Base-by-base conservation (phyloP, 495 filamentous ascomycete genomes). In the Trypethelium eluteriae region DNA sequence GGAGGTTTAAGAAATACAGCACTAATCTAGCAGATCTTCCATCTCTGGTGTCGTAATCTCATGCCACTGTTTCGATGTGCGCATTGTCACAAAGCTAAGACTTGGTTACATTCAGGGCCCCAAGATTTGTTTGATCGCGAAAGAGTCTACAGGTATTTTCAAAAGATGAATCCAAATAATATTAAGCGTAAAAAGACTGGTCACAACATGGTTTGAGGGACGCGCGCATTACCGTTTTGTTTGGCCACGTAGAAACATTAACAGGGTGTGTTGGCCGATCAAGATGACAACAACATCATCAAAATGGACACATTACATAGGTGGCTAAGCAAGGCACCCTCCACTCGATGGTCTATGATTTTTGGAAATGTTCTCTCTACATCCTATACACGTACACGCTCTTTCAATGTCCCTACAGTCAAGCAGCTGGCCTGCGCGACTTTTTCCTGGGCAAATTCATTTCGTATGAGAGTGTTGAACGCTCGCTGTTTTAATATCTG, bases 341-440 rank as follows among this genome's bases (percentile, higher is more conserved):
- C 25, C 25, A 25, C 25, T 25, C 1, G 25, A 25, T 25, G 25
- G 25, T 25, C 25, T 25, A 0, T 25, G 25, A 25, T 0, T 25
- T 25, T 25, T 25, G 25, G 25, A 25, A 7, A 36, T 18, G 36
- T 59, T 36, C 32, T 6, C 25, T 36, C 3, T 59, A 32, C 53
- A 35, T 11, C 36, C 14, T 14, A 36, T 35, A 0, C 5, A 59
- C n/a, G 34, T 36, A 44, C 32, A 59, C 53, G 32, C 53, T 59
- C 53, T 59, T 14, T 59, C 53, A 59, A 59, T 59, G 53, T 14
- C 53, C 36, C 32, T 36, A 36, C 53, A 59, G 53, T 59, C 53
- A 59, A 59, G 53, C 53, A 59, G 53, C 53, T 3, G 53, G 53
- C 32, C 53, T 59, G 53, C 32, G 36, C n/a, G 53, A 59, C 53